These are phyloP conservation scores for Eutypella sp. DNA, from an alignment of 2,329 filamentous ascomycete genomes.

Conservation along the genomic window DNA sequence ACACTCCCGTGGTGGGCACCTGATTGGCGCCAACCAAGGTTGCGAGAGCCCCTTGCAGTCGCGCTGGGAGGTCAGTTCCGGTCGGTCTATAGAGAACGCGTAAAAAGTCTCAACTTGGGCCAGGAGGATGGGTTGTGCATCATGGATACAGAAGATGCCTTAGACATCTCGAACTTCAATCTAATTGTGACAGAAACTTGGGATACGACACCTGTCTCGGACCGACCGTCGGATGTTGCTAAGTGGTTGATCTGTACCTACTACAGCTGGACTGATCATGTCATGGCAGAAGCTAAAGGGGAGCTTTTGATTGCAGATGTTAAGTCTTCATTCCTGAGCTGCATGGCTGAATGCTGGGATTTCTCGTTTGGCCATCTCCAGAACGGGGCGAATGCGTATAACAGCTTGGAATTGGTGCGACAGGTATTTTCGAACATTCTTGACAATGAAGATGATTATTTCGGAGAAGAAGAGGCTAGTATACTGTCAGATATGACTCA, in stretches of 20 bases:
- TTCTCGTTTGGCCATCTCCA: background rate
- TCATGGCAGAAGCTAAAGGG: no score
- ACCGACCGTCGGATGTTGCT: background rate
- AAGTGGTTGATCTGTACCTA: background rate
- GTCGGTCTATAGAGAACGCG: background rate
- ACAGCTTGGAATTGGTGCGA: background rate
- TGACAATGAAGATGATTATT: no score
- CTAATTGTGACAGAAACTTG: background rate
- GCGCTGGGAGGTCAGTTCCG: rapidly evolving
- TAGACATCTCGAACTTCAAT: background rate
- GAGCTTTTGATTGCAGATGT: background rate
- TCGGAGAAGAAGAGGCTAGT: background rate
- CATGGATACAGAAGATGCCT: background rate
- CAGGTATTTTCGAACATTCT: no score
- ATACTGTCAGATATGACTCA: background rate
- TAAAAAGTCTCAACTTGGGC: background rate
- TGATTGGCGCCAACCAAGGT: background rate
- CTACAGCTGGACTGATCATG: background rate
- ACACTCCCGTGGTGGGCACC: background rate
- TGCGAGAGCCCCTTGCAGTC: background rate
- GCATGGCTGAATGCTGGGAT: background rate
- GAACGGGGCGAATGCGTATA: background rate
- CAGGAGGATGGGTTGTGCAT: background rate
- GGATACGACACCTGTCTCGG: background rate
- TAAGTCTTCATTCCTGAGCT: background rate